Evolutionary conservation across 2,329 filamentous ascomycete genomes (phyloP), one percentile per base, ranked within the genome.

Genomic region (Fonsecaea erecta): DNA sequence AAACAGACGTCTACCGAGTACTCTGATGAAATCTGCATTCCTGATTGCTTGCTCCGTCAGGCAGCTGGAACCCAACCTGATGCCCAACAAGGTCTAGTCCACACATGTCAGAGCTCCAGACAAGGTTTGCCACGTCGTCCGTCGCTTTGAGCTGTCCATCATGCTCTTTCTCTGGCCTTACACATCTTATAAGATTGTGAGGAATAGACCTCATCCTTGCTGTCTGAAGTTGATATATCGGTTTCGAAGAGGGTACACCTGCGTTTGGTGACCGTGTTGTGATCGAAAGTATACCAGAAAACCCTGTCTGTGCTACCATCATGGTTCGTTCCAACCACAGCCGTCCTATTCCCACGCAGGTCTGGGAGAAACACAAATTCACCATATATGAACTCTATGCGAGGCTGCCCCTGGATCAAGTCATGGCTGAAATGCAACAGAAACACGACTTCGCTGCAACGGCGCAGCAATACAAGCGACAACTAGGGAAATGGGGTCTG

Each of bases 401-500:
- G 16, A 30, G 14, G 16, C 14, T 53, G 8, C 51, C 26, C 16
- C 24, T 53, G 12, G 30, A 53, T 12, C 18, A 53, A 34, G 51
- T 53, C 26, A 53, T 53, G 51, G 30, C 26, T 30, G 51, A 53
- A 30, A 53, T 53, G 51, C 26, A n/a, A 30, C 51, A 30, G 26
- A 30, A 30, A 30, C 51, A 53, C 26, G 51, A 53, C 51, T 53
- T 53, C 51, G 26, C 16, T n/a, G 51, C 51, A 16, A 53, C 51
- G 9, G 26, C 30, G 26, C 51, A 53, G 12, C 51, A 53, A n/a
- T 53, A 53, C 51, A 53, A 53, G 51, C 51, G 51, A 34, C 51
- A 53, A 30, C 26, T 53, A 14, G 51, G 51, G 51, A 53, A 53
- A 53, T 53, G 51, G 51, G 51, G 51, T n/a, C 51, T 53, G 14